Percentiles rank a stretch among this genome's conserved stretches.
Evolutionary conservation across 192 early-diverging fungal species (phyloP).

Genomic region (Thamnidium elegans): DNA sequence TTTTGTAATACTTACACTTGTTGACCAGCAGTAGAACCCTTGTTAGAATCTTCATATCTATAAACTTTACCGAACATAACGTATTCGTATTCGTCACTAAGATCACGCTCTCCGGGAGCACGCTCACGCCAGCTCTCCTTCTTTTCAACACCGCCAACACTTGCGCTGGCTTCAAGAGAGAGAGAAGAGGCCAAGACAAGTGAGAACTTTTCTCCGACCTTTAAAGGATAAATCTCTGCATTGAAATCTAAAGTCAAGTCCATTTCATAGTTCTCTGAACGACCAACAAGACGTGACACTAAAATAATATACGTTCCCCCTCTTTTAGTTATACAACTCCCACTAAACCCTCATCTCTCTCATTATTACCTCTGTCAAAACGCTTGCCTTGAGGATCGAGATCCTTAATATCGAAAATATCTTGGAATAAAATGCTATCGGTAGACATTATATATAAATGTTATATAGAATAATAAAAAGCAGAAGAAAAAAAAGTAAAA

Average conservation of each 20-base stretch:
- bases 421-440: constrained; percentile 82
- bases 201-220: constrained; percentile 81
- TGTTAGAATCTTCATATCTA: constrained; percentile 83
- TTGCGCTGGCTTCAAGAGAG: constrained; percentile 50
- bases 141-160: constrained; percentile 47
- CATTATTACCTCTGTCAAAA: constrained; percentile 81
- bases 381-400: constrained; percentile 87
- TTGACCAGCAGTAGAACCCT: constrained; percentile 51
- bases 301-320: not conserved
- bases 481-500: not conserved
- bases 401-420: constrained; percentile 87
- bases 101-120: constrained; percentile 59
- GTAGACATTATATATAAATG: constrained; percentile 29
- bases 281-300: constrained; percentile 87
- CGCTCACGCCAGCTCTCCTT: constrained; percentile 71
- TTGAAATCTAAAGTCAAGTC: constrained; percentile 93
- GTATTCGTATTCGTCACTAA: constrained; percentile 97
- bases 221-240: constrained; percentile 88
- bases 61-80: constrained; percentile 98
- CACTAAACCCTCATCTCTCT: not conserved
- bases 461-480: not conserved
- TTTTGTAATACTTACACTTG: constrained; percentile 57
- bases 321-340: not conserved
- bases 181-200: constrained; percentile 82
- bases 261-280: constrained; percentile 84